Evolutionary conservation across 2,329 filamentous ascomycete species (phyloP), one percentile per base, ranked within the genome.

Genomic region (Dryadomyces sulphureus): DNA sequence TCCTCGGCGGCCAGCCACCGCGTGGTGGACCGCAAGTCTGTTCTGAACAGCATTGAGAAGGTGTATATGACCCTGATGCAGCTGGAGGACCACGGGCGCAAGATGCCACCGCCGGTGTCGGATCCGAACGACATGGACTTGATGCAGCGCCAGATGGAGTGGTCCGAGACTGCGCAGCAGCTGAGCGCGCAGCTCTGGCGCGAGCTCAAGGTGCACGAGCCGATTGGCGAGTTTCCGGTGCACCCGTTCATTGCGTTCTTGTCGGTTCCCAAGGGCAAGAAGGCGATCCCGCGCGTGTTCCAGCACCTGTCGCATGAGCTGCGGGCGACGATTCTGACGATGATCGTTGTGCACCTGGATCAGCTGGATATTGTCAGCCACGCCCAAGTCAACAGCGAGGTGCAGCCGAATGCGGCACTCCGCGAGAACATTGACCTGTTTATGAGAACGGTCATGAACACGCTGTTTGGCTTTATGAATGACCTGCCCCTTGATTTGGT

Each of bases 171-270:
- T 54, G 73, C 81, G 35, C 72, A 81, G 50, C 62, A 69, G n/a
- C 72, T 94, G 49, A 94, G 90, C 55, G 69, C 76, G 42, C 78
- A 82, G 59, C 72, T 98, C 12, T 98, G 92, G 92, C 69, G 75
- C 38, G 78, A 84, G 48, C 73, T 95, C 43, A 94, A 93, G 66
- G 86, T 98, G 43, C 86, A 94, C 65, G 90, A 94, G 59, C 89
- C 88, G 1, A 92, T 95, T 54, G 82, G 77, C 24, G 73, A 69
- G 40, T 85, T 81, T 45, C 76, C 83, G 4, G 72, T 79, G 17
- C 92, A 98, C 61, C 92, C 92, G 0, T 98, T 98, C 65, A 95
- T 98, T 54, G 86, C 89, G 41, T 90, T 98, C 61, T 69, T 98
- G 41, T 94, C 89, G 5, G 93, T 92, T 57, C 78, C 81, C 54